Evolutionary conservation across 495 filamentous ascomycete species (phyloP), one percentile per base, ranked within the genome.

Genomic region (Evernia prunastri): DNA sequence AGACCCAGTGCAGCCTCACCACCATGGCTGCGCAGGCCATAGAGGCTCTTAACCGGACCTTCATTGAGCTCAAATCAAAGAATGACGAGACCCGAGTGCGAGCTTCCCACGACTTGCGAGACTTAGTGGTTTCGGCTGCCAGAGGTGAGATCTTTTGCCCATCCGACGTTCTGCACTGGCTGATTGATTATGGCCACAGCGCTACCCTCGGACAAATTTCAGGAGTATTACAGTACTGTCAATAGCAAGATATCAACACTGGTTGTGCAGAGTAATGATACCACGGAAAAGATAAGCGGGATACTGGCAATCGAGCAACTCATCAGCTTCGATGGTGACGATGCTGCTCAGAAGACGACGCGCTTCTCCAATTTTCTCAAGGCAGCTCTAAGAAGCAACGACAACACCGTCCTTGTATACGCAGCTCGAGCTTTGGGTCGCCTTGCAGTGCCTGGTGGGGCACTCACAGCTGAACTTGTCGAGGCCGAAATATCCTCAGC

Each of bases 401-500:
- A 97, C 65, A 89, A 86, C 63, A 82, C 82, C 37, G 90, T 93
- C 18, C 90, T 99, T 85, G 81, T 94, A 35, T 84, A 87, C 43
- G 95, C 94, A 18, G 91, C 94, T 53, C 83, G 87, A 67, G 92
- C 91, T 15, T 79, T 99, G 29, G 95, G 94, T 39, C 88, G 88
- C 68, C 82, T 99, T 56, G 95, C 93, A 64, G 86, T 87, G 66
- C 95, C 94, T 4, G 95, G 94, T 53, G 94, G 94, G 53, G 92
- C 94, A 43, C 80, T 99, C 59, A 96, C 95, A 43, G 94, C 94
- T 3, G 95, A 97, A 76, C 78, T 99, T 49, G 95, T 99, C 47
- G 94, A 99, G 68, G 90, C 91, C 64, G 95, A 99, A 72, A 90
- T 97, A 49, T 92, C 96, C 71, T 89, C 90, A 12, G 92, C 94